phyloP scores from a whole-genome alignment of 2,329 filamentous ascomycete genomes.

The Talaromyces rugulosus region DNA sequence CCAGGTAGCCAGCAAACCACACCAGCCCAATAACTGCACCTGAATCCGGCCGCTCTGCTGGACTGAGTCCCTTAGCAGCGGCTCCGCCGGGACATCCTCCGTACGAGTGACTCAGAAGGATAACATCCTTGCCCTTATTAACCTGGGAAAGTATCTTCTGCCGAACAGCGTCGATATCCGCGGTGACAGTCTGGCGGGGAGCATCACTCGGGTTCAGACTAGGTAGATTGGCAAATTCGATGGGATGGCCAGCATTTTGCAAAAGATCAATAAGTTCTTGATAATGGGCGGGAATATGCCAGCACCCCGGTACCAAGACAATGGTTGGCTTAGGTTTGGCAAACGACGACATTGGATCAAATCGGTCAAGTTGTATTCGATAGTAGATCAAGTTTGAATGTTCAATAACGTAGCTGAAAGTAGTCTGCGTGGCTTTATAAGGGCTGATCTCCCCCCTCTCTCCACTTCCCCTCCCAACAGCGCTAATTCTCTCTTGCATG shows the following conservation, averaged over 20 bases:
- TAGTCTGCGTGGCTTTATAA: neutral
- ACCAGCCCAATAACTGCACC: neutral
- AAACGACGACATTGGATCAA: neutral
- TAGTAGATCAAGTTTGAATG: neutral
- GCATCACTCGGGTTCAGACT: constrained; percentile 9
- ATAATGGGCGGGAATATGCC: constrained; percentile 30
- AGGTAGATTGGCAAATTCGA: constrained; percentile 12
- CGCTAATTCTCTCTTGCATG: too few relatives aligned
- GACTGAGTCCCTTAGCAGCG: constrained; percentile 23
- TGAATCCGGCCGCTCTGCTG: neutral
- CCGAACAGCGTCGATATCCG: constrained; percentile 24
- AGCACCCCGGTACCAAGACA: constrained; percentile 34
- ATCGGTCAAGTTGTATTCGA: constrained; percentile 14
- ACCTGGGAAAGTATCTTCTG: constrained; percentile 23
- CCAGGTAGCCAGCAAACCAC: neutral
- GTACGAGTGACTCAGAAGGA: constrained; percentile 36
- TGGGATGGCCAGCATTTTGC: constrained; percentile 26
- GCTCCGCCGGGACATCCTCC: constrained; percentile 26
- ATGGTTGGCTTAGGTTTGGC: constrained; percentile 27
- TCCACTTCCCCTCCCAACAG: too few relatives aligned
- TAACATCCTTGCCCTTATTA: constrained; percentile 28
- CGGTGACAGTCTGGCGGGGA: constrained; percentile 16
- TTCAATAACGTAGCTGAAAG: too few relatives aligned
- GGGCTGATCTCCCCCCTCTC: too few relatives aligned
- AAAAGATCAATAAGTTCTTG: constrained; percentile 23